Evolutionary conservation across 2,329 filamentous ascomycete species (phyloP).

Genomic region (Aspergillus sp.): DNA sequence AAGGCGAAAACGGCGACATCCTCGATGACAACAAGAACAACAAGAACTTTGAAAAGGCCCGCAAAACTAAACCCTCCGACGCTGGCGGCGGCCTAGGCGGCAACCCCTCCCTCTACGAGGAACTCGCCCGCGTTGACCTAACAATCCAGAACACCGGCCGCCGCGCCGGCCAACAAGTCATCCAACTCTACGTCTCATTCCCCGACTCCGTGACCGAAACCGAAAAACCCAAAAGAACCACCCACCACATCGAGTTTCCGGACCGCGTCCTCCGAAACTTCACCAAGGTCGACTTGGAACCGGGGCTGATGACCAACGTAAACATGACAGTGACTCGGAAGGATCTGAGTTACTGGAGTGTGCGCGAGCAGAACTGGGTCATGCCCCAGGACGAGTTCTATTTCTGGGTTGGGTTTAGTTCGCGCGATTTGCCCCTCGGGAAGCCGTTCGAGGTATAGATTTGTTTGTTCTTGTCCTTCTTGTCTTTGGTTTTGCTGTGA

Average conservation of each 20-base stretch:
- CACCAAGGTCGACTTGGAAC: conserved; percentile 63
- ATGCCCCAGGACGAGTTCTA: conserved; percentile 47
- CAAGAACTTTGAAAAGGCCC: conserved; percentile 32
- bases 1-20: conserved; percentile 53
- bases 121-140: conserved; percentile 47
- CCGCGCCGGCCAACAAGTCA: conserved; percentile 51
- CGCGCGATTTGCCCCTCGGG: conserved; percentile 32
- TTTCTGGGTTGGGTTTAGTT: conserved; percentile 39
- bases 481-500: too few species aligned
- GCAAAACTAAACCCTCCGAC: conserved; percentile 47
- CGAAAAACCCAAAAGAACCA: conserved; percentile 26
- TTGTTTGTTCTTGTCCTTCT: background rate
- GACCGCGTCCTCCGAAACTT: conserved; percentile 65
- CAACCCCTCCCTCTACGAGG: conserved; percentile 51
- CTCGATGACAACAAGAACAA: conserved; percentile 58
- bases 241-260: conserved; percentile 59
- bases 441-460: conserved; percentile 19
- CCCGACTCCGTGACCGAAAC: conserved; percentile 38
- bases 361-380: conserved; percentile 67
- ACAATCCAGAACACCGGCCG: conserved; percentile 51
- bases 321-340: conserved; percentile 63
- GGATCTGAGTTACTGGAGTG: conserved; percentile 74
- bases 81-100: conserved; percentile 65
- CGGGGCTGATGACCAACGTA: conserved; percentile 55
- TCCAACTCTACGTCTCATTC: conserved; percentile 68